Base-by-base conservation (phyloP, 768 basidiomycete species). In the Pulveroboletus ravenelii region DNA sequence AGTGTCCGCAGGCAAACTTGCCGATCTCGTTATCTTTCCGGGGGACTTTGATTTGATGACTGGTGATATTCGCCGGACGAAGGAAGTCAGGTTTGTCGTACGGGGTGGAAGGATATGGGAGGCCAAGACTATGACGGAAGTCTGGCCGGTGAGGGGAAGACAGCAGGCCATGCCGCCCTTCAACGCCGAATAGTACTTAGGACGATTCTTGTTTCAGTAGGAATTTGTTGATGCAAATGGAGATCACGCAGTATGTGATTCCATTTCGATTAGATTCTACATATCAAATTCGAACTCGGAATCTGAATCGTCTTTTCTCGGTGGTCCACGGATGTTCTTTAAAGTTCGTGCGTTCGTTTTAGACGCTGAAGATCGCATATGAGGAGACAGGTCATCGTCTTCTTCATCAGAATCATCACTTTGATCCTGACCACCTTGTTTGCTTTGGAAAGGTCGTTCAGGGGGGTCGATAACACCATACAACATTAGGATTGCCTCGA, bases 221-320 rank as follows among this genome's bases (percentile, higher is more conserved):
- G 30, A 20, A 44, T 27, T 43, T 31, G 20, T 31, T 15, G 27
- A 18, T 43, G 25, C 10, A 13, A 42, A 41, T 15, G 17, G 20
- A 18, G 25, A 41, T 32, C 13, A 15, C 49, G 20, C 18, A 18
- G 25, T 23, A 12, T 50, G 32, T 9, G n/a, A 36, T 10, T 41
- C 13, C 23, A 41, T 30, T 34, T 25, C 15, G 6, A 45, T 34
- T 15, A 17, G 34, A 12, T 31, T 39, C 69, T 78, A 84, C 70
- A 84, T 69, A 59, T 84, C 83, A 62, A 85, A 83, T 61, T 91
- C 89, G 63, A 94, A 87, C 47, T 84, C 82, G 30, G 80, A 82
- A 65, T 92, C 92, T 30, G 86, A 87, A 59, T 86, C 81, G 38
- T 77, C 82, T 54, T 85, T 80, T 52, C 76, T 73, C 30, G 53